Evolutionary conservation across 352 stramenopile genomes (phyloP), one percentile per base, ranked within the genome.

Genomic region (Aphanomyces invadans): DNA sequence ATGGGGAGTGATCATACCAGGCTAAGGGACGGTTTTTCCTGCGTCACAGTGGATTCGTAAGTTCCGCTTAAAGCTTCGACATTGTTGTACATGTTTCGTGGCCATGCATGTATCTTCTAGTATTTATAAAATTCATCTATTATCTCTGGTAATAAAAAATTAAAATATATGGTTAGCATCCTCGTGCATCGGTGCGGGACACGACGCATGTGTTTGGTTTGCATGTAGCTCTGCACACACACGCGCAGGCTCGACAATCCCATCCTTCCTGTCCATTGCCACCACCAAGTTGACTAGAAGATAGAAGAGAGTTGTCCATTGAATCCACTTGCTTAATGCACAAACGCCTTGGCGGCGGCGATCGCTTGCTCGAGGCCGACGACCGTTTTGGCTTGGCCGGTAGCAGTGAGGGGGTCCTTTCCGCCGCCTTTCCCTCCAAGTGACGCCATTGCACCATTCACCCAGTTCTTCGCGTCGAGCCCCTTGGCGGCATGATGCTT

Each of bases 361-460:
- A 92, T 70, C 23, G 82, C 81, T 49, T 90, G 77, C 57, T 89
- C 78, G 0, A 87, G 72, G 39, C 88, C 78, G 19, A 90, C 81
- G 21, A 77, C 70, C 19, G 79, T 89, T 75, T 92, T 92, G 69
- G 84, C 84, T 70, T 92, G 84, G 31, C 84, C 84, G 1, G 82
- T 89, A 15, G 84, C 81, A 57, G 87, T 87, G 26, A 83, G 62
- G 4, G 78, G 76, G 56, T 88, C 78, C 87, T 98, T 98, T 71
- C 96, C 95, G 49, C 96, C 95, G 72, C 96, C 96, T 75, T 98
- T 98, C 70, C 94, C 96, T 69, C 90, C 95, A 76, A 97, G 96
- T 59, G 81, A 77, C 46, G 86, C 76, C 69, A 98, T 89, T 15
- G 95, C 84, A 61, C 88, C 76, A 65, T 92, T 95, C 54, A 98